A percentile compares a stretch with the other conserved stretches of the same genome.
phyloP scores from a whole-genome alignment of 768 basidiomycete species.

The Boletus tomentosulus region DNA sequence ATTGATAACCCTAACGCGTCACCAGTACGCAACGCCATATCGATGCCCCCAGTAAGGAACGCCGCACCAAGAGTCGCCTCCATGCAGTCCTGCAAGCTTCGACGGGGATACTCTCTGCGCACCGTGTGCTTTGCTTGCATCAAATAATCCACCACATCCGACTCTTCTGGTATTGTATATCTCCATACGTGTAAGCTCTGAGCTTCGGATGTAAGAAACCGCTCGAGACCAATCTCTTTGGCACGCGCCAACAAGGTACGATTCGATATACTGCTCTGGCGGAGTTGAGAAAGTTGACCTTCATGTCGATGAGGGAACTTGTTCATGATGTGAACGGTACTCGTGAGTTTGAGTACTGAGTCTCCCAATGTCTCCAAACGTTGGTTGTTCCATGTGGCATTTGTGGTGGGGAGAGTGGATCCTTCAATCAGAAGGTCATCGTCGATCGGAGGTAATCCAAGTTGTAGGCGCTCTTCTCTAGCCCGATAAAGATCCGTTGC shows the following conservation, averaged over 20 bases:
- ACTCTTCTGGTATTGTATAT: slow-evolving; percentile 40
- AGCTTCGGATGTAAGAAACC: slow-evolving; percentile 58
- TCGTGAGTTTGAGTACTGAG: slow-evolving; percentile 71
- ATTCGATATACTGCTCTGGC: slow-evolving; percentile 66
- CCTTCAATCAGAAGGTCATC: slow-evolving; percentile 65
- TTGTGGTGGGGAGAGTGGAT: slow-evolving; percentile 66
- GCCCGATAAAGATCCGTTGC: slow-evolving; percentile 64
- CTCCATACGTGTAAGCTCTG: slow-evolving; percentile 56
- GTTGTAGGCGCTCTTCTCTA: slow-evolving; percentile 43
- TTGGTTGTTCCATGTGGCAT: slow-evolving; percentile 72
- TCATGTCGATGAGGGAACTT: slow-evolving; percentile 75
- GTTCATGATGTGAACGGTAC: slow-evolving; percentile 74
- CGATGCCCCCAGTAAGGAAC: slow-evolving; percentile 68
- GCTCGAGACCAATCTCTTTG: slow-evolving; percentile 57
- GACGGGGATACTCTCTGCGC: slow-evolving; percentile 52
- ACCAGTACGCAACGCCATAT: slow-evolving; percentile 63
- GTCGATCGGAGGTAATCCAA: slow-evolving; percentile 58
- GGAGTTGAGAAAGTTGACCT: slow-evolving; percentile 69
- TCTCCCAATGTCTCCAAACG: slow-evolving; percentile 87
- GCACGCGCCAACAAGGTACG: slow-evolving; percentile 65
- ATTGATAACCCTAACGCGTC: slow-evolving; percentile 63
- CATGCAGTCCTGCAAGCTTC: slow-evolving; percentile 84
- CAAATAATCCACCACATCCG: slow-evolving; percentile 32
- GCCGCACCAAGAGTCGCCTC: slow-evolving; percentile 80
- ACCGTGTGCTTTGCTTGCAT: slow-evolving; percentile 28